These are phyloP conservation scores for Strobilomyces confusus DNA, from an alignment of 768 basidiomycete species.

Conservation along the genomic window DNA sequence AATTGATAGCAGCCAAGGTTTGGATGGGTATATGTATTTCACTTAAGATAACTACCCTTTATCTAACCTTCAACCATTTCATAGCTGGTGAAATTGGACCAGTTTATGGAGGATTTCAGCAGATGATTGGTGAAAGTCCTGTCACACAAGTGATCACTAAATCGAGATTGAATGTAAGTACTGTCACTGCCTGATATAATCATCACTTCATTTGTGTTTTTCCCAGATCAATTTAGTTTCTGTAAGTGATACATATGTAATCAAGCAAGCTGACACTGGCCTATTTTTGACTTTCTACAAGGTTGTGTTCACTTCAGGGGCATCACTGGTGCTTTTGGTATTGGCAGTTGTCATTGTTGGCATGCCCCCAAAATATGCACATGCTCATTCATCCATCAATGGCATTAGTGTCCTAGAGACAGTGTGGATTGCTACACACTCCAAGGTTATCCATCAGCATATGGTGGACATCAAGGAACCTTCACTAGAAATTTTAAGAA, in stretches of 20 bases:
- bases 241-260: constrained; percentile 7
- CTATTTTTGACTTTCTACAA: not conserved
- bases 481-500: not conserved
- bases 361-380: not conserved
- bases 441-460: not conserved
- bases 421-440: constrained; percentile 9
- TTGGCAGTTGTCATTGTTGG: not conserved
- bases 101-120: constrained; percentile 8
- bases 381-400: not conserved
- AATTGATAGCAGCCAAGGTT: constrained; percentile 1
- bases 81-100: constrained; percentile 11
- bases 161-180: constrained; percentile 15
- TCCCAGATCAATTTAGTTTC: constrained; percentile 14
- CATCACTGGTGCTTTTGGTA: constrained; percentile 4
- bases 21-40: constrained; percentile 16
- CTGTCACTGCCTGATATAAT: too few species aligned
- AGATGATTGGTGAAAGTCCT: not conserved
- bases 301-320: not conserved
- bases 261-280: too few species aligned
- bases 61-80: not conserved
- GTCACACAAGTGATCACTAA: constrained; percentile 5
- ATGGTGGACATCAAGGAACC: not conserved
- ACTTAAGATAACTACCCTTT: too few species aligned
- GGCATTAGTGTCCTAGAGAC: constrained; percentile 13
- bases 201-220: not conserved